Base-by-base conservation (phyloP, 805 yeast genomes). In the Candida anglica region DNA sequence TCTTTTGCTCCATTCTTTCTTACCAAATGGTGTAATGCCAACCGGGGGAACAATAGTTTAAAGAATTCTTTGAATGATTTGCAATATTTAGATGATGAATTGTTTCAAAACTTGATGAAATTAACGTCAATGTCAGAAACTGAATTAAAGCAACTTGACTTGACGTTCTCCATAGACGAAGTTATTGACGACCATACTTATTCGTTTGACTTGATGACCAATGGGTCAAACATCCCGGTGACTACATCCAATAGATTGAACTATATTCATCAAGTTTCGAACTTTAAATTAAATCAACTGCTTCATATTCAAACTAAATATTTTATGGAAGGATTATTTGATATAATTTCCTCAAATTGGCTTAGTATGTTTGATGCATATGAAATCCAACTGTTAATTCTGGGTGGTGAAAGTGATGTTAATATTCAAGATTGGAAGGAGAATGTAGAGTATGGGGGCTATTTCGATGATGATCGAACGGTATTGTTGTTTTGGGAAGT, bases 1-100 rank as follows among this genome's bases (percentile, higher is more conserved):
- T 73, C 79, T 13, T 89, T 91, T 69, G 88, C 97, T 0, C 85
- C 91, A 2, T 86, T 87, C 43, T 91, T 91, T 48, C 56, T 93
- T 27, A 56, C 77, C 72, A 55, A 84, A 50, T 77, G 91, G 81
- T 63, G 73, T 32, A 64, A 60, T 28, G 56, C 69, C 7, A 32
- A 32, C 16, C 23, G 34, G 16, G 34, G 34, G 24, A 68, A 64
- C 21, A 58, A 56, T 15, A 37, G 47, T 5, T 51, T 56, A 53
- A 73, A 75, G 38, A 79, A 70, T 44, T 75, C 89, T 0, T 79
- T 89, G 46, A 91, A 88, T 53, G 98, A 91, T 48, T 64, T 91
- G 42, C 73, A 71, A 29, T 73, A 77, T 29, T 65, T 85, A 26
- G 98, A 91, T 55, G 56, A 66, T 0, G 82, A 79, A 21, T 58